Percentiles rank a stretch among this genome's conserved stretches.
Evolutionary conservation across 179 eudicot genomes (phyloP).

Genomic region (Spergularia azorica): DNA sequence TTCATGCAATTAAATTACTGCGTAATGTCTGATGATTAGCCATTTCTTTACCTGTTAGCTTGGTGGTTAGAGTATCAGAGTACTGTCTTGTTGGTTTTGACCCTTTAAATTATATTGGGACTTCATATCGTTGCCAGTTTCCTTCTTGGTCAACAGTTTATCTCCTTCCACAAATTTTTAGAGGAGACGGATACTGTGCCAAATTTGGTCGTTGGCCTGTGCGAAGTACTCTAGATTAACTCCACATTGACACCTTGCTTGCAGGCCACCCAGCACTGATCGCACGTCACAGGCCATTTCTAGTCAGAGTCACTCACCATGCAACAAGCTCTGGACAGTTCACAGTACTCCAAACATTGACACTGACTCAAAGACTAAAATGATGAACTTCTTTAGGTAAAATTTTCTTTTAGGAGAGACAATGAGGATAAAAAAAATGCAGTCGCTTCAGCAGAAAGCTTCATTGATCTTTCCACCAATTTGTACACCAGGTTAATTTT

Average conservation of each 20-base stretch:
- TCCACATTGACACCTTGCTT: not conserved
- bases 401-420: not conserved
- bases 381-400: slow-evolving; percentile 92
- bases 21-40: no score
- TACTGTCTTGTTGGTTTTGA: no score
- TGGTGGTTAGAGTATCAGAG: no score
- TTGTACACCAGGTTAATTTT: slow-evolving; percentile 71
- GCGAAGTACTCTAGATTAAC: no score
- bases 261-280: slow-evolving; percentile 96
- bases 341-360: slow-evolving; percentile 60
- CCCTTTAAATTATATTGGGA: no score
- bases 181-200: no score
- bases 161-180: no score
- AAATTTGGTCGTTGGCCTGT: no score
- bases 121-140: no score
- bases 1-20: no score
- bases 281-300: slow-evolving; percentile 91
- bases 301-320: slow-evolving; percentile 67
- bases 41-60: no score
- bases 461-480: slow-evolving; percentile 80
- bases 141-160: no score
- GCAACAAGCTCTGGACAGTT: slow-evolving; percentile 64
- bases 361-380: slow-evolving; percentile 67
- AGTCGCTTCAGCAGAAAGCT: slow-evolving; percentile 87
- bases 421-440: slow-evolving; percentile 41